Evolutionary conservation across 1,284 basidiomycete genomes (phyloP).

Genomic region (Omphalotus olearius): DNA sequence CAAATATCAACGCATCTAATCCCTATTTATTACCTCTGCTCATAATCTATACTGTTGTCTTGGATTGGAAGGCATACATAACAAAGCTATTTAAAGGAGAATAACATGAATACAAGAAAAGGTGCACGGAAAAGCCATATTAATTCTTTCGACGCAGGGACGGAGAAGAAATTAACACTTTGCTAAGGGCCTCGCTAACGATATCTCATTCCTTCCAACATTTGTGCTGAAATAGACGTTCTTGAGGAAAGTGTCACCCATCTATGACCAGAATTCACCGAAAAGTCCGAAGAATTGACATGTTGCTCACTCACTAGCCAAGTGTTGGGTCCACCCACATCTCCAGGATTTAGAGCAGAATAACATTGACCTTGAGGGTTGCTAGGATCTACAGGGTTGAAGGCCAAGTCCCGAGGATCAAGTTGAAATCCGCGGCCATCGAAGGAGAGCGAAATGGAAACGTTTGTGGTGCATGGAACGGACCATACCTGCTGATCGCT

Average conservation of each 20-base stretch:
- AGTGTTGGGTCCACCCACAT: conserved; percentile 44
- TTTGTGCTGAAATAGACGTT: conserved; percentile 67
- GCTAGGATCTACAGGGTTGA: conserved; percentile 54
- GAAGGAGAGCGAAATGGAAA: conserved; percentile 60
- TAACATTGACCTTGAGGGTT: conserved; percentile 61
- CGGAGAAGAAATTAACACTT: too few relatives aligned
- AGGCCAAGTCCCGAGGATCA: conserved; percentile 61
- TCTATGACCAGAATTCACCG: conserved; percentile 28
- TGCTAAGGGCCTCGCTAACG: conserved; percentile 35
- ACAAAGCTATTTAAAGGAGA: too few relatives aligned
- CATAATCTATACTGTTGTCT: too few relatives aligned
- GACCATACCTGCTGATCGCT: conserved; percentile 52
- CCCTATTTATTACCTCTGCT: too few relatives aligned
- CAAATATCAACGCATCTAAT: too few relatives aligned
- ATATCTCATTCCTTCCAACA: conserved; percentile 51
- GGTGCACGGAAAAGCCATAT: too few relatives aligned
- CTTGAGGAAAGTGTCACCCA: conserved; percentile 59
- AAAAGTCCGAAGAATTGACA: background rate
- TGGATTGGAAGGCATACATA: too few relatives aligned
- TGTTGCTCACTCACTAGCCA: conserved; percentile 45
- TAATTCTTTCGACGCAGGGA: too few relatives aligned
- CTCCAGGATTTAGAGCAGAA: conserved; percentile 61
- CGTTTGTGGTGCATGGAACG: conserved; percentile 69
- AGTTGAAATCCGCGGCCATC: conserved; percentile 58
- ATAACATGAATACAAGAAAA: too few relatives aligned